phyloP scores from a whole-genome alignment of 2,329 filamentous ascomycete species.

The Paecilomyces niveus region DNA sequence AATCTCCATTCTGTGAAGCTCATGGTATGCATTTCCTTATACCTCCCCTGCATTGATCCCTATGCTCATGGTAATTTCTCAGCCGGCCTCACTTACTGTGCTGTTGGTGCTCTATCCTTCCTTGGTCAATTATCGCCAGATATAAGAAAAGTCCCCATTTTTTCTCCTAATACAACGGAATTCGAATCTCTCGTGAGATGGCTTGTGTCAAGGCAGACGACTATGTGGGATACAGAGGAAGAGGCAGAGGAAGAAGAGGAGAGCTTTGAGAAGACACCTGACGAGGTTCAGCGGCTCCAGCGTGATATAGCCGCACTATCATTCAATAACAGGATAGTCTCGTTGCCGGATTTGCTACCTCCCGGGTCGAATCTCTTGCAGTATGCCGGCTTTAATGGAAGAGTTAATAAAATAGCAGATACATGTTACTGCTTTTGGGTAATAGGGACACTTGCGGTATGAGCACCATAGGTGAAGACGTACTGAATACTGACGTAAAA shows the following conservation, averaged over 20 bases:
- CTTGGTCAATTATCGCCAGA: constrained; percentile 54
- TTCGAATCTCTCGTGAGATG: constrained; percentile 43
- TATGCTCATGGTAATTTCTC: constrained; percentile 15
- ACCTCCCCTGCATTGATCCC: constrained; percentile 1
- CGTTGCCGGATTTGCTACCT: constrained; percentile 19
- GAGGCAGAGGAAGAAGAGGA: constrained; percentile 39
- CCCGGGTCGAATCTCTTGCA: constrained; percentile 27
- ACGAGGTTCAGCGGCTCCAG: constrained; percentile 6
- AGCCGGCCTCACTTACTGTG: constrained; percentile 91
- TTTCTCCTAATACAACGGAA: constrained; percentile 20
- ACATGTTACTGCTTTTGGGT: constrained; percentile 98
- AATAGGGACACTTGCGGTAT: constrained; percentile 53
- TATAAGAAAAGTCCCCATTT: constrained; percentile 11
- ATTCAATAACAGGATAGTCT: constrained; percentile 17
- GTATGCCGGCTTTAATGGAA: constrained; percentile 76
- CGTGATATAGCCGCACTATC: constrained; percentile 6
- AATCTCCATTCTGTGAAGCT: constrained; percentile 71
- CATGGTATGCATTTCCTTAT: constrained; percentile 53
- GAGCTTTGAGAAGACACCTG: constrained; percentile 31
- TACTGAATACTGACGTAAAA: constrained; percentile 2
- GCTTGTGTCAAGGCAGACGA: constrained; percentile 59
- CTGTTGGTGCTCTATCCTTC: constrained; percentile 67
- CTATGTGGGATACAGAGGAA: constrained; percentile 35
- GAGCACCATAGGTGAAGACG: constrained; percentile 2
- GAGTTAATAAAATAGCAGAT: constrained; percentile 84